Evolutionary conservation across 140 eudicot species (phyloP).

Genomic region (Cichorium intybus): DNA sequence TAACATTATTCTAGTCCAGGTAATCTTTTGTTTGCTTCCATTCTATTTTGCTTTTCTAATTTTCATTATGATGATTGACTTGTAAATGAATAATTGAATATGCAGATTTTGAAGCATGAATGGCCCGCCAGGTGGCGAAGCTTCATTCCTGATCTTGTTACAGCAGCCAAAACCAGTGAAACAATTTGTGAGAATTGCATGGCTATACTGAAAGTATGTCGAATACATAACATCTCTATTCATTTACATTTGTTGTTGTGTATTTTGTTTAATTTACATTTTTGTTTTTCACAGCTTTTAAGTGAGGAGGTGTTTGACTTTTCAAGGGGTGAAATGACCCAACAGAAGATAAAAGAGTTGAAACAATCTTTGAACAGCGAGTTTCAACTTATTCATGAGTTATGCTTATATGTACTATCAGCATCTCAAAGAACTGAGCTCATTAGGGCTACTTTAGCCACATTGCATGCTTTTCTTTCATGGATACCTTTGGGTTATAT

Average conservation of each 20-base stretch:
- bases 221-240: neutral
- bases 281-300: slow-evolving; percentile 58
- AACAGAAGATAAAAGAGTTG: slow-evolving; percentile 93
- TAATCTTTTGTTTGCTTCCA: slow-evolving; percentile 15
- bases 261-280: neutral
- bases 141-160: slow-evolving; percentile 87
- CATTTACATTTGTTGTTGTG: neutral
- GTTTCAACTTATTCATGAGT: slow-evolving; percentile 96
- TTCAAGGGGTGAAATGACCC: slow-evolving; percentile 99
- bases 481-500: slow-evolving; percentile 99
- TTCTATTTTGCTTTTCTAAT: neutral
- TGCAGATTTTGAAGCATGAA: slow-evolving; percentile 94
- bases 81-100: neutral
- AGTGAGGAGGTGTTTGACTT: slow-evolving; percentile 99
- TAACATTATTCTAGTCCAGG: slow-evolving; percentile 95
- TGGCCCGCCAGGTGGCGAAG: slow-evolving; percentile 98
- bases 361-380: slow-evolving; percentile 98
- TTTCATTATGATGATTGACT: slow-evolving; percentile 5
- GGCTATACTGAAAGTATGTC: slow-evolving; percentile 85
- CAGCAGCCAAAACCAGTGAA: slow-evolving; percentile 96
- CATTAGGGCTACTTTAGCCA: slow-evolving; percentile 90
- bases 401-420: slow-evolving; percentile 92
- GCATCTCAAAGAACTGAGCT: slow-evolving; percentile 98
- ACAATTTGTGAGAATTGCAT: slow-evolving; percentile 98
- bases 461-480: slow-evolving; percentile 97